Conservation (phyloP, 108 stramenopile species). For the Cyclotella cryptica region DNA sequence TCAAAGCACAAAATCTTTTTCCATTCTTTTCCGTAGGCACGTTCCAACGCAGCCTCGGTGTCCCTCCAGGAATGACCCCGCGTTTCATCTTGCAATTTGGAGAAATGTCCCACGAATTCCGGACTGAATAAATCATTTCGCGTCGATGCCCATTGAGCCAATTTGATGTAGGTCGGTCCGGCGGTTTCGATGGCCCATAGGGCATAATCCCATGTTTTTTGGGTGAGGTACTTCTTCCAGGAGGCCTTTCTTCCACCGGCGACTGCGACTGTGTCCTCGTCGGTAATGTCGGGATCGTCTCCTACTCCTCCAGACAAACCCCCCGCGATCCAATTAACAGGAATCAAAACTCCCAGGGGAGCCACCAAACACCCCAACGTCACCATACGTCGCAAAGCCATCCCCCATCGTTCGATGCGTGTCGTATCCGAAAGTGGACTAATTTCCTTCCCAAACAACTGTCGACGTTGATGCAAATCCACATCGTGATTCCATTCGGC, state of each 20-base stretch:
- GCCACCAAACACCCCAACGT: slow-evolving; percentile 27
- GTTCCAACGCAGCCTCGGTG: slow-evolving; percentile 65
- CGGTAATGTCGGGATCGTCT: too few species aligned
- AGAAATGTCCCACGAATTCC: slow-evolving; percentile 85
- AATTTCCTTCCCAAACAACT: slow-evolving; percentile 27
- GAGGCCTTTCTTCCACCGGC: neutral
- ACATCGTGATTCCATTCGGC: slow-evolving; percentile 35
- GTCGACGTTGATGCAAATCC: slow-evolving; percentile 18
- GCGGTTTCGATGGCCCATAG: slow-evolving; percentile 89
- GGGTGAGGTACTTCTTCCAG: slow-evolving; percentile 4
- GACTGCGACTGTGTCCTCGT: too few species aligned
- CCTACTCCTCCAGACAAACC: slow-evolving; percentile 9
- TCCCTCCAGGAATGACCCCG: slow-evolving; percentile 79
- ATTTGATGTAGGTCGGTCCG: slow-evolving; percentile 92
- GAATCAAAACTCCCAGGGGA: slow-evolving; percentile 39
- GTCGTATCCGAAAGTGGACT: slow-evolving; percentile 38
- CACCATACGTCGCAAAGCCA: slow-evolving; percentile 28
- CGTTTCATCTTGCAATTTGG: slow-evolving; percentile 86
- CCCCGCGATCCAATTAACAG: slow-evolving; percentile 25
- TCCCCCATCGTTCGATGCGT: slow-evolving; percentile 32
- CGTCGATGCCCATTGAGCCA: slow-evolving; percentile 92
- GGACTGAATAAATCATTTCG: slow-evolving; percentile 89
- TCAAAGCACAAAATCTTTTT: slow-evolving; percentile 43
- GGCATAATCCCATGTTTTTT: slow-evolving; percentile 77
- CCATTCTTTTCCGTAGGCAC: slow-evolving; percentile 71